A percentile compares a stretch with the other conserved stretches of the same genome.
phyloP scores from a whole-genome alignment of 768 basidiomycete genomes.

The Pulveroboletus sp. region DNA sequence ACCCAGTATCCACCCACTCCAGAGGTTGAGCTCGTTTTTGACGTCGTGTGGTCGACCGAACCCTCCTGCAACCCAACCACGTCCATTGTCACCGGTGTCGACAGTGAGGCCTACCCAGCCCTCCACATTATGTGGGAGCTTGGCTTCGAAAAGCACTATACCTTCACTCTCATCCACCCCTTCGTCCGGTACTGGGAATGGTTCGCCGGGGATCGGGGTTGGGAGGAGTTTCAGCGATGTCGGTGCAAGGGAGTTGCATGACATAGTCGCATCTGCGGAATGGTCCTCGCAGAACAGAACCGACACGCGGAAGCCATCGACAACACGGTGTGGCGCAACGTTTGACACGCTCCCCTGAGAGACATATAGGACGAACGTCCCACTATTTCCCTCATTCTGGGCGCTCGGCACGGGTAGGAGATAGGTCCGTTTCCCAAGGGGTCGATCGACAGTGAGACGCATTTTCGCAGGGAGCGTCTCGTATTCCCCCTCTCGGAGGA shows the following conservation, averaged over 20 bases:
- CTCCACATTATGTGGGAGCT: slow-evolving; percentile 27
- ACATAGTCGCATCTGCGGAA: slow-evolving; percentile 15
- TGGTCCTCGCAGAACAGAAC: slow-evolving; percentile 43
- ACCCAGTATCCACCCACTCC: slow-evolving; percentile 37
- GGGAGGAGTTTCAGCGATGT: slow-evolving; percentile 58
- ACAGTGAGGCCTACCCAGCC: slow-evolving; percentile 54
- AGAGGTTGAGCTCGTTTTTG: slow-evolving; percentile 31
- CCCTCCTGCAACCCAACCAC: slow-evolving; percentile 61
- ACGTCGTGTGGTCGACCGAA: slow-evolving; percentile 38
- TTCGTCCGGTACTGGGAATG: slow-evolving; percentile 64
- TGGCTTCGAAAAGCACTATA: slow-evolving; percentile 58
- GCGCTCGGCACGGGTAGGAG: slow-evolving; percentile 40
- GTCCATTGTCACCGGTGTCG: slow-evolving; percentile 44
- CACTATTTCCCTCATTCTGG: slow-evolving; percentile 1
- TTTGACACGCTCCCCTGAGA: slow-evolving; percentile 53
- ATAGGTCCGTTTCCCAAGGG: slow-evolving; percentile 42
- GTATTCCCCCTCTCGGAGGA: slow-evolving; percentile 22
- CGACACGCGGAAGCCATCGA: slow-evolving; percentile 44
- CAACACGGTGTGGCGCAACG: slow-evolving; percentile 46
- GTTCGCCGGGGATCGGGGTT: slow-evolving; percentile 45
- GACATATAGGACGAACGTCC: slow-evolving; percentile 52
- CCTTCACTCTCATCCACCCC: slow-evolving; percentile 76
- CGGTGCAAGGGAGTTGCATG: slow-evolving; percentile 45
- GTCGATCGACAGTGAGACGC: slow-evolving; percentile 43
- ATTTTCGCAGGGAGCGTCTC: slow-evolving; percentile 36